Evolutionary conservation across 495 filamentous ascomycete genomes (phyloP).

Genomic region (Cladorrhinum samala): DNA sequence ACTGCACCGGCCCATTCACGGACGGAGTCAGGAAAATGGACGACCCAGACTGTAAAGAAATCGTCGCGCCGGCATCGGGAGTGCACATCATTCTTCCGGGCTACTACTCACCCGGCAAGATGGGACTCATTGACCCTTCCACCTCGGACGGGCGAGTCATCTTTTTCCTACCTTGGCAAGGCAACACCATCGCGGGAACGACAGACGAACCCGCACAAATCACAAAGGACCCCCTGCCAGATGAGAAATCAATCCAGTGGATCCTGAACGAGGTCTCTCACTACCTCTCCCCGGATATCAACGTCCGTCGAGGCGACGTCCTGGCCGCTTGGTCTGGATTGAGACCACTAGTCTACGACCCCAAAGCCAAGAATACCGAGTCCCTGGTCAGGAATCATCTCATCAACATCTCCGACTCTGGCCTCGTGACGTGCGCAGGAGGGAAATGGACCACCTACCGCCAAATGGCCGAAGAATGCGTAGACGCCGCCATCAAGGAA

Average conservation of each 20-base stretch:
- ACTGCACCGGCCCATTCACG: slow-evolving; percentile 94
- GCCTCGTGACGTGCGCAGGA: slow-evolving; percentile 89
- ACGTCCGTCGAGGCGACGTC: slow-evolving; percentile 87
- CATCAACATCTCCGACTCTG: slow-evolving; percentile 77
- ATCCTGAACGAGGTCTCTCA: slow-evolving; percentile 85
- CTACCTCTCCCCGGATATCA: slow-evolving; percentile 90
- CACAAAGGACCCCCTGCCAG: slow-evolving; percentile 74
- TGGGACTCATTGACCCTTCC: slow-evolving; percentile 92
- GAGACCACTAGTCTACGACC: slow-evolving; percentile 88
- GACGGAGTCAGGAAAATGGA: slow-evolving; percentile 93
- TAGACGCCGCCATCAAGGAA: slow-evolving; percentile 76
- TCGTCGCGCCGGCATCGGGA: slow-evolving; percentile 89
- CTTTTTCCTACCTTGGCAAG: slow-evolving; percentile 99
- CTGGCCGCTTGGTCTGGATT: slow-evolving; percentile 96
- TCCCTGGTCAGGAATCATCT: slow-evolving; percentile 94
- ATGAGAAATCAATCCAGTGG: slow-evolving; percentile 94
- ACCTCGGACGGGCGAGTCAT: slow-evolving; percentile 96
- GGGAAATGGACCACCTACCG: slow-evolving; percentile 99
- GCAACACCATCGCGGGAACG: slow-evolving; percentile 96
- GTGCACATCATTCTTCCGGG: slow-evolving; percentile 94
- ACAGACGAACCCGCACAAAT: slow-evolving; percentile 85
- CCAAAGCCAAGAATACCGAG: slow-evolving; percentile 87
- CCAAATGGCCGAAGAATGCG: slow-evolving; percentile 96
- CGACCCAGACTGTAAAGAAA: slow-evolving; percentile 63
- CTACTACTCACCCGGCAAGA: slow-evolving; percentile 89